Percentiles rank a stretch among this genome's conserved stretches.
Evolutionary conservation across 108 stramenopile species (phyloP).

Genomic region (Cyclotella kingstonii): DNA sequence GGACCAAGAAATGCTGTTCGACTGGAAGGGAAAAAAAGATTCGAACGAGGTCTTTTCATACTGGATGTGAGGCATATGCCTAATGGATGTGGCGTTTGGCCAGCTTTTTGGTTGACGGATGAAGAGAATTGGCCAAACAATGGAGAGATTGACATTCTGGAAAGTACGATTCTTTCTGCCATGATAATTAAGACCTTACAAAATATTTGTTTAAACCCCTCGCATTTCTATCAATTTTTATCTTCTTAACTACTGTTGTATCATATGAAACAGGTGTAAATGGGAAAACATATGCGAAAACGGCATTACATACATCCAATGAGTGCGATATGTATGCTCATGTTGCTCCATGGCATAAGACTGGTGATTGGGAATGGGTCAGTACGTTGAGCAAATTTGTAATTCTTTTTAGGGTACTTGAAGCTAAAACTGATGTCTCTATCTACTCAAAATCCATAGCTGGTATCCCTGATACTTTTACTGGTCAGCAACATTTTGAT

Average conservation of each 20-base stretch:
- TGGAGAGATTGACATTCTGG: slow-evolving; percentile 55
- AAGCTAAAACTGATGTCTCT: too few relatives aligned
- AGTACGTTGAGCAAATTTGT: slow-evolving; percentile 37
- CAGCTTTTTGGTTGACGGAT: slow-evolving; percentile 53
- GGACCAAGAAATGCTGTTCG: slow-evolving; percentile 77
- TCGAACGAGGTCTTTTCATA: slow-evolving; percentile 82
- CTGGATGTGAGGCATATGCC: slow-evolving; percentile 61
- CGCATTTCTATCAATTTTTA: too few relatives aligned
- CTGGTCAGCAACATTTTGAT: slow-evolving; percentile 51
- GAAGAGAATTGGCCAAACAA: slow-evolving; percentile 46
- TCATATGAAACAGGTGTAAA: slow-evolving; percentile 49
- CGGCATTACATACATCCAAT: slow-evolving; percentile 51
- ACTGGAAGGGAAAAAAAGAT: slow-evolving; percentile 73
- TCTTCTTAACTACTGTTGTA: too few relatives aligned
- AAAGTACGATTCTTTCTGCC: too few relatives aligned
- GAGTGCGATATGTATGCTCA: slow-evolving; percentile 81
- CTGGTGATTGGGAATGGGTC: slow-evolving; percentile 71
- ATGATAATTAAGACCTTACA: too few relatives aligned
- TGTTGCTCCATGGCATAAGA: slow-evolving; percentile 64
- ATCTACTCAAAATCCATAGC: too few relatives aligned
- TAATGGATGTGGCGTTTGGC: slow-evolving; percentile 53
- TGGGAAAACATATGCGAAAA: slow-evolving; percentile 43
- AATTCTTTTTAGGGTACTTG: too few relatives aligned
- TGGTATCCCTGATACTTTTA: slow-evolving; percentile 76
- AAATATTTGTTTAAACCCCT: too few relatives aligned